These are phyloP conservation scores for Ascochyta rabiei DNA, from an alignment of 2,329 filamentous ascomycete genomes.

Conservation along the genomic window DNA sequence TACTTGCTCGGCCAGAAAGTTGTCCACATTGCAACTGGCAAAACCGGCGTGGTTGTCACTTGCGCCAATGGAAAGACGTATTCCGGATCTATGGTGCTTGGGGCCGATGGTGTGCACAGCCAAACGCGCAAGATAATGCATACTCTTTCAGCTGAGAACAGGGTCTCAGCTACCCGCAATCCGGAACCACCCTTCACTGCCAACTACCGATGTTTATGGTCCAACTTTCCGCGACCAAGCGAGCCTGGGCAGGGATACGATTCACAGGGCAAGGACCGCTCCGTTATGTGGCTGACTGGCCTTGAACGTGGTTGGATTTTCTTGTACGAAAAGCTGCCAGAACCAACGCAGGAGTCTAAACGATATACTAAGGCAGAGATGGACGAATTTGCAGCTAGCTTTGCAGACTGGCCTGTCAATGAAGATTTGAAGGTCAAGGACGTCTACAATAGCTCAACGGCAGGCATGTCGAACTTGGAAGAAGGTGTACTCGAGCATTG, in stretches of 20 bases:
- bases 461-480: slow-evolving; percentile 8
- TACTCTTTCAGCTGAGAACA: not conserved
- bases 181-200: not conserved
- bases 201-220: slow-evolving; percentile 1
- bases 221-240: not conserved
- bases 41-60: not conserved
- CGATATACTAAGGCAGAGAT: not conserved
- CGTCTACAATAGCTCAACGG: not conserved
- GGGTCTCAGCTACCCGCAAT: not conserved
- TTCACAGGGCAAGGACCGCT: not conserved
- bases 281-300: not conserved
- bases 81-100: not conserved
- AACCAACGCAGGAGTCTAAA: not conserved
- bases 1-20: slow-evolving; percentile 1
- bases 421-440: not conserved
- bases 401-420: slow-evolving; percentile 2
- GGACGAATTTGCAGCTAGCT: slow-evolving; percentile 1
- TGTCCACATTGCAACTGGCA: not conserved
- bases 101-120: slow-evolving; percentile 8
- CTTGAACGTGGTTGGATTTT: not conserved
- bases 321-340: not conserved
- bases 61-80: slow-evolving; percentile 2
- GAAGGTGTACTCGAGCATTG: slow-evolving; percentile 13
- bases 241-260: not conserved
- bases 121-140: not conserved